Evolutionary conservation across 2,329 filamentous ascomycete genomes (phyloP).

Genomic region (Verticillium alfalfae): DNA sequence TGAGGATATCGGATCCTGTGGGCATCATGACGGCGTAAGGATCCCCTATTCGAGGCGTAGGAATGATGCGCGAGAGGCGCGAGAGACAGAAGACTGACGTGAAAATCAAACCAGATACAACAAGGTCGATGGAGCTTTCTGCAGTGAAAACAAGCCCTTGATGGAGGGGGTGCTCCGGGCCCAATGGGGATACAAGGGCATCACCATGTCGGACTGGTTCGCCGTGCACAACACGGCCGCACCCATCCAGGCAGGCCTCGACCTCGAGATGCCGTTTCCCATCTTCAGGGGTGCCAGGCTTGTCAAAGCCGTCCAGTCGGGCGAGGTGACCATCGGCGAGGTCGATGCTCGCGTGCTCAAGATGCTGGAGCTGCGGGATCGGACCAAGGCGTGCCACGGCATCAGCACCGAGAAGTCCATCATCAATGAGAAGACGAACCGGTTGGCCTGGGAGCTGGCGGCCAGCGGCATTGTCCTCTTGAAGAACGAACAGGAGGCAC

Average conservation of each 20-base stretch:
- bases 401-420: constrained; percentile 8
- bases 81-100: neutral
- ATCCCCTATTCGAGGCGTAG: too few relatives aligned
- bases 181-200: constrained; percentile 26
- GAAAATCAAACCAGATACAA: constrained; percentile 13
- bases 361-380: constrained; percentile 9
- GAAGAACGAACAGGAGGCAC: constrained; percentile 53
- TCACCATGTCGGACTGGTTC: constrained; percentile 28
- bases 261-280: constrained; percentile 25
- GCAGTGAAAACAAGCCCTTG: constrained; percentile 11
- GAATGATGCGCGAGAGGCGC: neutral
- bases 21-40: constrained; percentile 13
- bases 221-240: constrained; percentile 22
- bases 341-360: constrained; percentile 9
- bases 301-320: constrained; percentile 9
- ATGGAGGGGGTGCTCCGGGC: constrained; percentile 19
- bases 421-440: constrained; percentile 8
- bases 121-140: constrained; percentile 18
- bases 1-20: constrained; percentile 8
- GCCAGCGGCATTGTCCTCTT: constrained; percentile 47
- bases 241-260: constrained; percentile 20
- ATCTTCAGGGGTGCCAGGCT: constrained; percentile 13
- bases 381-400: constrained; percentile 3
- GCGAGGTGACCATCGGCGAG: constrained; percentile 7
- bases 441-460: constrained; percentile 10